Conservation (phyloP, 2,329 filamentous ascomycete species). For the Magnaporthales sp. region DNA sequence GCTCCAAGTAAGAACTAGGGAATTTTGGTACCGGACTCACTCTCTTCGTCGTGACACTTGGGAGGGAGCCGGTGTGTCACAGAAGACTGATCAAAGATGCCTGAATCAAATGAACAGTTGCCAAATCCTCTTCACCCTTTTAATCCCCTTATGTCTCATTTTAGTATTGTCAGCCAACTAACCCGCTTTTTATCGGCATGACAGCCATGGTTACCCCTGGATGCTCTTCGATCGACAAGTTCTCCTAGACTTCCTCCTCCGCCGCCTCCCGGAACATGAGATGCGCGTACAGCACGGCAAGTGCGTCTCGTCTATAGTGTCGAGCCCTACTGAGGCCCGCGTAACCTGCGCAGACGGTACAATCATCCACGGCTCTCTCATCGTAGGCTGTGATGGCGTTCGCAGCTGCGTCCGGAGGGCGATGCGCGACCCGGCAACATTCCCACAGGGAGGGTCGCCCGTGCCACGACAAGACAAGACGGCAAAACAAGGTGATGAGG, state of each 20-base stretch:
- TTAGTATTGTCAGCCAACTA: not conserved
- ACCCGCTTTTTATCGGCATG: not conserved
- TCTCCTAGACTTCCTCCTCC: slow-evolving; percentile 13
- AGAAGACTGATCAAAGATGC: not conserved
- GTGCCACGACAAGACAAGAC: not conserved
- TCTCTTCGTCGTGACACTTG: too few species aligned
- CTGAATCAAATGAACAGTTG: not conserved
- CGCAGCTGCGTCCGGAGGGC: slow-evolving; percentile 14
- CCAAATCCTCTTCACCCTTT: not conserved
- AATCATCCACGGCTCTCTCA: slow-evolving; percentile 14
- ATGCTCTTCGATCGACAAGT: slow-evolving; percentile 14
- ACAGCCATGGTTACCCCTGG: slow-evolving; percentile 16
- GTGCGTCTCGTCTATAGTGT: slow-evolving; percentile 11
- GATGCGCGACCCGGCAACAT: slow-evolving; percentile 10
- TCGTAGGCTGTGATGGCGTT: slow-evolving; percentile 17
- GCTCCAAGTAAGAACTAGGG: too few species aligned
- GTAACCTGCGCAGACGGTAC: slow-evolving; percentile 14
- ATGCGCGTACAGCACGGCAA: slow-evolving; percentile 12
- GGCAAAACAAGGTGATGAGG: slow-evolving; percentile 3
- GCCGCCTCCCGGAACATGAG: slow-evolving; percentile 11
- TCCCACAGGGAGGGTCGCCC: not conserved
- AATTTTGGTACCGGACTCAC: too few species aligned
- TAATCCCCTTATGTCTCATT: not conserved
- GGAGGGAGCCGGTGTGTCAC: not conserved
- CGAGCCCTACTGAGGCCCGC: slow-evolving; percentile 8